Conservation (phyloP, 2,329 filamentous ascomycete species). For the Trichoderma sp. region DNA sequence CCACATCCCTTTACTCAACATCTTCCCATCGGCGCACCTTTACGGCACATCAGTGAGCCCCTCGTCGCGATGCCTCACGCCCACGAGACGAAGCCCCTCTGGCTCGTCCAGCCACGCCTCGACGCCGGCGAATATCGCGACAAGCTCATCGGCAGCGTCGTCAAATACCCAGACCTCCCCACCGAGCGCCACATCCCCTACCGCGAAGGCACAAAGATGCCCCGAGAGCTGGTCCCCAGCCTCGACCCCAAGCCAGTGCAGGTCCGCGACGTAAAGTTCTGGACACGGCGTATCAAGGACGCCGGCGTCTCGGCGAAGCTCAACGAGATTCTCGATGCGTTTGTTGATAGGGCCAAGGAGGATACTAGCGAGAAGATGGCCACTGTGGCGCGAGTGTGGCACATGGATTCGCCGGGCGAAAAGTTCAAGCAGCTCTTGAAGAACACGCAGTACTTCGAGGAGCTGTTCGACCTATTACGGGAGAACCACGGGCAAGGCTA, state of each 20-base stretch:
- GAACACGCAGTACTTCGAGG: constrained; percentile 34
- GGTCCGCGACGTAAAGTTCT: constrained; percentile 35
- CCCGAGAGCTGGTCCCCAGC: constrained; percentile 31
- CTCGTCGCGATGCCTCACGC: constrained; percentile 22
- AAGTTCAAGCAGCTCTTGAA: constrained; percentile 35
- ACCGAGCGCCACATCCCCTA: constrained; percentile 35
- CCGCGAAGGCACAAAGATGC: constrained; percentile 25
- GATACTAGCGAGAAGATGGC: constrained; percentile 30
- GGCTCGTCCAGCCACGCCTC: constrained; percentile 35
- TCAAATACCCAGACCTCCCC: constrained; percentile 34
- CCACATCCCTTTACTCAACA: neutral
- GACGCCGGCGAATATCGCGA: constrained; percentile 35
- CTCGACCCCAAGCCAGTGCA: constrained; percentile 35
- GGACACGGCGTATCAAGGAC: constrained; percentile 34
- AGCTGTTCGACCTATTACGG: constrained; percentile 34
- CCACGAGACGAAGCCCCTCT: constrained; percentile 33
- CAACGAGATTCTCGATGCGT: constrained; percentile 33
- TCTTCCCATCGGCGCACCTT: neutral
- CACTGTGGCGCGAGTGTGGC: constrained; percentile 35
- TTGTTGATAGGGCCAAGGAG: constrained; percentile 32
- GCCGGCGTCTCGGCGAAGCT: constrained; percentile 31
- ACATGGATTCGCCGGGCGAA: constrained; percentile 36
- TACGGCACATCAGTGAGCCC: neutral
- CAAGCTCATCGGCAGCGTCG: constrained; percentile 36
- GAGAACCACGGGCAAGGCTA: constrained; percentile 32